Conservation (phyloP, 345 rosid genomes). For the Dimocarpus longan region DNA sequence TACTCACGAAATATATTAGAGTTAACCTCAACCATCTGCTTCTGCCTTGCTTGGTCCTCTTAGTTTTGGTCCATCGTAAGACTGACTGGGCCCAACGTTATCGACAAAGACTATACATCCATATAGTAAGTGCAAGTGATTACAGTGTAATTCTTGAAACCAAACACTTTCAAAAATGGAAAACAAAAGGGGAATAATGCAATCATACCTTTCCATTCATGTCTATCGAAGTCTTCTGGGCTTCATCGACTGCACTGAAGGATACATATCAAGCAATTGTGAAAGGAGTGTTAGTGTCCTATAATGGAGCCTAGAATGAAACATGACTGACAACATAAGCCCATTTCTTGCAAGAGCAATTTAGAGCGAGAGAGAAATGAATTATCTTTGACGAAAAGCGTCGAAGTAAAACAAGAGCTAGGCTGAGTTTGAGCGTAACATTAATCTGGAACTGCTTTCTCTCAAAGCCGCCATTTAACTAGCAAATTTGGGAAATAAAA, state of each 20-base stretch:
- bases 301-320: conserved; percentile 25
- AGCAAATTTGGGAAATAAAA: too few species aligned
- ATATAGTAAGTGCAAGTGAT: conserved; percentile 52
- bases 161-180: background rate
- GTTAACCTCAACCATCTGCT: conserved; percentile 26
- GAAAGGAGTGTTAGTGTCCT: too few species aligned
- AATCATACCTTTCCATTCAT: conserved; percentile 62
- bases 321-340: too few species aligned
- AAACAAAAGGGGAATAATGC: background rate
- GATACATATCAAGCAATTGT: too few species aligned
- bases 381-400: conserved; percentile 38
- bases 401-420: too few species aligned
- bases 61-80: conserved; percentile 8
- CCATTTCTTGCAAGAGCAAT: too few species aligned
- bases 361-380: background rate
- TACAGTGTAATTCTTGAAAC: background rate
- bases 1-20: background rate
- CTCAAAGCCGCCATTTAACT: too few species aligned
- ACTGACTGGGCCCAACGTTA: conserved; percentile 8
- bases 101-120: conserved; percentile 61
- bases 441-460: too few species aligned
- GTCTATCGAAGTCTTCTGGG: conserved; percentile 23
- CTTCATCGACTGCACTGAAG: too few species aligned
- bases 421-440: too few species aligned
- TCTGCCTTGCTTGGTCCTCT: conserved; percentile 17